Evolutionary conservation across 2,329 filamentous ascomycete species (phyloP).

Genomic region (Colletotrichum spaethianum): DNA sequence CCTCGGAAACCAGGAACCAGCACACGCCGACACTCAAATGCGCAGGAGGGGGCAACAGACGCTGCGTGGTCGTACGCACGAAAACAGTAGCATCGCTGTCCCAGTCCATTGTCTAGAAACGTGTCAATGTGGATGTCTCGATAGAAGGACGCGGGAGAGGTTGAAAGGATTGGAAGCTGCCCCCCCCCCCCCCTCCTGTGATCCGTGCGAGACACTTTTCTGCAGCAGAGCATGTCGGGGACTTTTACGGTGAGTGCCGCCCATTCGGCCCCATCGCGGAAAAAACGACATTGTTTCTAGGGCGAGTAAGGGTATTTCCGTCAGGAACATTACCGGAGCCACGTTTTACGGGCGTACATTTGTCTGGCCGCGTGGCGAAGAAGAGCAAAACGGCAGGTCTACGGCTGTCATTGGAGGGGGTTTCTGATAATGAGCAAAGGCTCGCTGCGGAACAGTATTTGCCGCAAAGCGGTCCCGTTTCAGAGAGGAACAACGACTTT

Average conservation of each 20-base stretch:
- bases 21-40: not conserved
- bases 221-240: not conserved
- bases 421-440: not conserved
- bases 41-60: not conserved
- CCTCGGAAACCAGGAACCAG: not conserved
- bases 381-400: not conserved
- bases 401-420: not conserved
- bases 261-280: not conserved
- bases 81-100: no score
- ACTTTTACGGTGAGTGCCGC: not conserved
- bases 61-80: not conserved
- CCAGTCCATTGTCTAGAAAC: not conserved
- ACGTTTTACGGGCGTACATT: not conserved
- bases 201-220: conserved; percentile 1
- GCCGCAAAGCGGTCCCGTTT: not conserved
- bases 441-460: not conserved
- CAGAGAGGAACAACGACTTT: conserved; percentile 8
- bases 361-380: not conserved
- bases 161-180: not conserved
- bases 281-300: not conserved
- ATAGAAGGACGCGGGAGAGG: no score
- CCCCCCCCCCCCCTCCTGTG: not conserved
- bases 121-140: not conserved
- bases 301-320: not conserved
- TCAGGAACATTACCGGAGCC: not conserved